These are phyloP conservation scores for Lentinula edodes DNA, from an alignment of 768 basidiomycete genomes.

Conservation along the genomic window DNA sequence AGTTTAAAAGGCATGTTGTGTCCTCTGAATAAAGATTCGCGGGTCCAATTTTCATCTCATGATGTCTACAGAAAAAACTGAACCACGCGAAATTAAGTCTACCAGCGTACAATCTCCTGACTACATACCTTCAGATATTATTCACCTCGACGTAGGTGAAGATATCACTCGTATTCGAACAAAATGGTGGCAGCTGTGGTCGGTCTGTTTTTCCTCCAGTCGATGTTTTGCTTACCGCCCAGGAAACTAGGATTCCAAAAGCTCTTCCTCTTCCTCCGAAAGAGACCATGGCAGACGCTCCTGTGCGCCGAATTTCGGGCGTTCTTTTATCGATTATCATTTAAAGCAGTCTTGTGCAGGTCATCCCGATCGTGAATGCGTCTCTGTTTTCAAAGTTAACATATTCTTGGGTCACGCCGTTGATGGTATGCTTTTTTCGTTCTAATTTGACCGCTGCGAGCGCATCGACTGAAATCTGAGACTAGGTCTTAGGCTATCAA, in stretches of 20 bases:
- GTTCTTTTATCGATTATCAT: background rate
- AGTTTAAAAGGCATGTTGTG: background rate
- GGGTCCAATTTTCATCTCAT: background rate
- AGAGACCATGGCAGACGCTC: conserved; percentile 47
- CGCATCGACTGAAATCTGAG: background rate
- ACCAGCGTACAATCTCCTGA: background rate
- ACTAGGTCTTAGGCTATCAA: conserved; percentile 57
- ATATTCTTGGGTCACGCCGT: conserved; percentile 59
- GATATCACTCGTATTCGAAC: conserved; percentile 34
- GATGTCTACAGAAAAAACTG: background rate
- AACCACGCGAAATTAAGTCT: background rate
- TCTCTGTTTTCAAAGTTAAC: conserved; percentile 58
- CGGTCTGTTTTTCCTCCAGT: conserved; percentile 6
- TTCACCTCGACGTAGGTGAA: conserved; percentile 33
- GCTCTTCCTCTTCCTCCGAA: conserved; percentile 54
- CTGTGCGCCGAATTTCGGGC: conserved; percentile 21
- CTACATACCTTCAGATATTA: background rate
- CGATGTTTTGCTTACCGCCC: background rate
- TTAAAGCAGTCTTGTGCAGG: conserved; percentile 15
- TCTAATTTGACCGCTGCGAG: background rate
- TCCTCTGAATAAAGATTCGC: background rate
- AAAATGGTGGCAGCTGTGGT: conserved; percentile 56
- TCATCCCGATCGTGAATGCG: conserved; percentile 55
- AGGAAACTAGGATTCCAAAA: conserved; percentile 46
- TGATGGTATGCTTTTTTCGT: conserved; percentile 32